Evolutionary conservation across 768 basidiomycete genomes (phyloP).

Genomic region (Nevesoporus exiguus): DNA sequence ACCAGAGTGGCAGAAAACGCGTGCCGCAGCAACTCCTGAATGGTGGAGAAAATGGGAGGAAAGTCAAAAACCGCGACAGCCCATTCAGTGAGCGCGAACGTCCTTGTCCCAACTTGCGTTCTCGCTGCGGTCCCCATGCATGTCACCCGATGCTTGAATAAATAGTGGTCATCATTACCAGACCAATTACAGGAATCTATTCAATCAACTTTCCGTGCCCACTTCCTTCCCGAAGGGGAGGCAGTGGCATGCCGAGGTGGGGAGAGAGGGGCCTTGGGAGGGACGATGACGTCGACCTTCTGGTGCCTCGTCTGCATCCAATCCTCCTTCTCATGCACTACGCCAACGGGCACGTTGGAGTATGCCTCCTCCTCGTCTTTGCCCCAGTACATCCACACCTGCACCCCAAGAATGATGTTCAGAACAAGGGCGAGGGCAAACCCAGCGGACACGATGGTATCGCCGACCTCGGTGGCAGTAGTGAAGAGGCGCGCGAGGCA

Average conservation of each 20-base stretch:
- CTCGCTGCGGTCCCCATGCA: neutral
- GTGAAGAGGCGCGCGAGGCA: constrained; percentile 94
- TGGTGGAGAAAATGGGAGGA: constrained; percentile 34
- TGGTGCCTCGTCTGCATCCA: constrained; percentile 25
- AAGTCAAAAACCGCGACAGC: constrained; percentile 14
- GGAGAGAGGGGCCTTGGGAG: constrained; percentile 40
- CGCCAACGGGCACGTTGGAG: constrained; percentile 16
- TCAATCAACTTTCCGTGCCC: constrained; percentile 73
- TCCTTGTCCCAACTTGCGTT: neutral
- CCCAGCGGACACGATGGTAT: constrained; percentile 74
- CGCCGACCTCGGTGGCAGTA: constrained; percentile 85
- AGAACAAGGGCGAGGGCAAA: constrained; percentile 80
- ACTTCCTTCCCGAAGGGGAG: constrained; percentile 56
- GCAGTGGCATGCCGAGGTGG: constrained; percentile 40
- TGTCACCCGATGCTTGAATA: constrained; percentile 12
- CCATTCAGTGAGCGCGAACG: neutral
- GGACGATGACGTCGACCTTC: constrained; percentile 43
- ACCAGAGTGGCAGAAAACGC: constrained; percentile 22
- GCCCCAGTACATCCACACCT: constrained; percentile 86
- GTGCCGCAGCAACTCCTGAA: constrained; percentile 21
- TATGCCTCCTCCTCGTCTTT: constrained; percentile 38
- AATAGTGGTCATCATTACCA: constrained; percentile 12
- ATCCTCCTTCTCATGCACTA: constrained; percentile 28
- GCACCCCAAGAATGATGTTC: constrained; percentile 79
- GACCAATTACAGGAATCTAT: constrained; percentile 22